Base-by-base conservation (phyloP, 2,329 filamentous ascomycete species). In the Ophiostoma sp. region DNA sequence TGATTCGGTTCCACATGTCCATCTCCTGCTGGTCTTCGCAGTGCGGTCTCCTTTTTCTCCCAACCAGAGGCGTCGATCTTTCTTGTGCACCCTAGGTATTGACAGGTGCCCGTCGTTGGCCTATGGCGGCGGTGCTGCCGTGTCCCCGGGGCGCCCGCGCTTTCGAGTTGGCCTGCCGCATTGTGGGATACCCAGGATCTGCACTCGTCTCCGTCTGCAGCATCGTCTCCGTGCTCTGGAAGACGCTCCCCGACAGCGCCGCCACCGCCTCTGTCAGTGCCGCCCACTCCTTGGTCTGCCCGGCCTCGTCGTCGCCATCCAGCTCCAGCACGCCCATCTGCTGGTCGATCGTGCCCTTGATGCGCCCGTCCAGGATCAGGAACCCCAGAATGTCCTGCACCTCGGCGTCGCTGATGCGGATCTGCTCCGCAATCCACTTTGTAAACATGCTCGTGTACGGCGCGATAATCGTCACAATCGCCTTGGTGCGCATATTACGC, bases 401-500 rank as follows among this genome's bases (percentile, higher is more conserved):
- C 80, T 99, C 95, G 17, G 87, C 82, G 66, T 93, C 86, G 36
- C 90, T 89, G 74, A 99, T 96, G 78, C 91, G 91, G 73, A 99
- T 89, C 76, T 94, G 90, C 76, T 90, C 89, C 36, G 93, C 93
- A 75, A 99, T 93, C 84, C 96, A 97, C 27, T 84, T 83, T 33
- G 98, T 83, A 73, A 90, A 92, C 86, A 98, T 97, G 68, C 93
- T 89, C 6, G 92, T 96, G 82, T 98, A 99, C 0, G 95, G 95
- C 4, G 93, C 93, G 73, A 98, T 95, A 33, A 98, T 84, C 81
- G 95, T 97, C 73, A 97, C 82, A 11, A 98, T 89, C 1, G 94
- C 94, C 83, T 97, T 97, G 74, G 94, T 98, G 69, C 95, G 91
- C 90, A 99, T 97, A 79, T 95, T 97, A 62, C 95, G 91, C 68